Evolutionary conservation across 2,329 filamentous ascomycete genomes (phyloP).

Genomic region (Blastomyces emzantsi): DNA sequence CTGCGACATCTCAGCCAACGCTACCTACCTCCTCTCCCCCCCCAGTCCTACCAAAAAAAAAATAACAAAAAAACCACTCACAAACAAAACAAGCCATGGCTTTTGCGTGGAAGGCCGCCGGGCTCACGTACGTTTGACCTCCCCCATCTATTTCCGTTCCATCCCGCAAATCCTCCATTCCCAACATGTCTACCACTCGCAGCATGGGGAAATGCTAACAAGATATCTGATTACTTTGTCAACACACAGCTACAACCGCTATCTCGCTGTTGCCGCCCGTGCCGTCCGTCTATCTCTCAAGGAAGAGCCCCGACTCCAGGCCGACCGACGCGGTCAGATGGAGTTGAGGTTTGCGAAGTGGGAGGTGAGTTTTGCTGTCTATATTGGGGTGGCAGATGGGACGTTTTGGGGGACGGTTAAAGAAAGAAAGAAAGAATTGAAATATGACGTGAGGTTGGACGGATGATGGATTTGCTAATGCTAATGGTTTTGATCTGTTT

Average conservation of each 20-base stretch:
- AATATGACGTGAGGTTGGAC: neutral
- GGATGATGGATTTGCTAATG: neutral
- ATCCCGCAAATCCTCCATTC: neutral
- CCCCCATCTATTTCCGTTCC: neutral
- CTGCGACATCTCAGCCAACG: neutral
- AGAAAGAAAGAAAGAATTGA: no score
- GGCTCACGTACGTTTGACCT: constrained; percentile 66
- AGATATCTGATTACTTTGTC: neutral
- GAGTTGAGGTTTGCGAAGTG: constrained; percentile 90
- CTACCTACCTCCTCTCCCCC: neutral
- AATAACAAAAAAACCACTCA: constrained; percentile 15
- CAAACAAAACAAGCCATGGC: constrained; percentile 60
- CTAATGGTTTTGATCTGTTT: neutral
- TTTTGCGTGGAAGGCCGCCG: constrained; percentile 97
- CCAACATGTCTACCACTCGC: neutral
- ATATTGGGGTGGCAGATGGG: neutral
- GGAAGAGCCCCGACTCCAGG: constrained; percentile 78
- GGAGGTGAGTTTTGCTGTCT: constrained; percentile 59
- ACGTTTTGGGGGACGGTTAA: no score
- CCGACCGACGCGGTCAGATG: constrained; percentile 82
- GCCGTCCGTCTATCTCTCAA: constrained; percentile 94
- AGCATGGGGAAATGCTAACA: no score
- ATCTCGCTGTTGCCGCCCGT: constrained; percentile 89
- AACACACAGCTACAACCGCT: constrained; percentile 90
- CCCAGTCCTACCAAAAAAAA: constrained; percentile 12